Conservation (phyloP, 305 asterid species). For the Coffea humblotiana region DNA sequence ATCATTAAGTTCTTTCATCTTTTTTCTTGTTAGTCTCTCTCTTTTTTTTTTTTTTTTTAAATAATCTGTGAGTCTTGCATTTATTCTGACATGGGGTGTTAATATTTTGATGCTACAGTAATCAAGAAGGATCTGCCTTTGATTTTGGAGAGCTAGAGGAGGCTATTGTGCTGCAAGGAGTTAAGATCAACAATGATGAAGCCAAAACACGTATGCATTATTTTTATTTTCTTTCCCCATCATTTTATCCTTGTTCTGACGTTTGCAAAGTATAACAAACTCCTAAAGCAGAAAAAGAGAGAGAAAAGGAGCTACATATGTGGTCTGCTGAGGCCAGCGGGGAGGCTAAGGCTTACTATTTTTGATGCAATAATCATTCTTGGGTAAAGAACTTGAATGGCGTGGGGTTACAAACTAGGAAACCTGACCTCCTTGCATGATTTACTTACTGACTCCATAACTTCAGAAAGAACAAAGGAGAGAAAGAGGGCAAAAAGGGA, state of each 20-base stretch:
- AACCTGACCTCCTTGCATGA: slow-evolving; percentile 61
- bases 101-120: slow-evolving; percentile 14
- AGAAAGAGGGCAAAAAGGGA: slow-evolving; percentile 15
- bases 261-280: slow-evolving; percentile 53
- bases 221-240: slow-evolving; percentile 13
- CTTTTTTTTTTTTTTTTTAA: background rate
- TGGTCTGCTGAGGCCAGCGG: slow-evolving; percentile 26
- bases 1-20: background rate
- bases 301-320: slow-evolving; percentile 33
- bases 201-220: slow-evolving; percentile 59
- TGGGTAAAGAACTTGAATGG: slow-evolving; percentile 54
- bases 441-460: slow-evolving; percentile 62
- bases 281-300: slow-evolving; percentile 13
- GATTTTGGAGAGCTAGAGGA: slow-evolving; percentile 91
- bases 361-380: slow-evolving; percentile 65
- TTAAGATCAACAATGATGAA: slow-evolving; percentile 55
- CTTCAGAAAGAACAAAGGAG: slow-evolving; percentile 34
- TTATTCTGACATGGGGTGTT: slow-evolving; percentile 16
- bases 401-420: slow-evolving; percentile 74
- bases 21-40: background rate
- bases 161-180: slow-evolving; percentile 72
- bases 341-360: slow-evolving; percentile 41
- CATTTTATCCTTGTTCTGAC: slow-evolving; percentile 34
- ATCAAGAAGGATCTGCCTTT: slow-evolving; percentile 63
- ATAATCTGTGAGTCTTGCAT: background rate